Conservation (phyloP, 306 rosid genomes). For the Echinosophora koreensis region DNA sequence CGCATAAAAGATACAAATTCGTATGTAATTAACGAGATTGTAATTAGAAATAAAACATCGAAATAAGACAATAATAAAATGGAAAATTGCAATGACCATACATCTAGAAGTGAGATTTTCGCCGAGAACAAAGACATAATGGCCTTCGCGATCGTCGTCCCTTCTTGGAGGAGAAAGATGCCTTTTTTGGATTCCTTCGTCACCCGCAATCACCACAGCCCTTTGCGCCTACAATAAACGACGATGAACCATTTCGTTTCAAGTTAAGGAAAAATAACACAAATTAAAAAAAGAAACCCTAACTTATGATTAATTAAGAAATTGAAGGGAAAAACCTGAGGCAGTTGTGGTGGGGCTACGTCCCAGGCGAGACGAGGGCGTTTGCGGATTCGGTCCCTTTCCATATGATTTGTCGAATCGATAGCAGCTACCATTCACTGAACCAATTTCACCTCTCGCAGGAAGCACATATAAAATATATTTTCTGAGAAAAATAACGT, state of each 20-base stretch:
- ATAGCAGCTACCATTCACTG: conserved; percentile 47
- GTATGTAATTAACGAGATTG: background rate
- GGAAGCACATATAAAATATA: no score
- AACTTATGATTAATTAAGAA: conserved; percentile 29
- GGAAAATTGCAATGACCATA: conserved; percentile 33
- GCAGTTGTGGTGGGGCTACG: conserved; percentile 63
- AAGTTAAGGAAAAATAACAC: background rate
- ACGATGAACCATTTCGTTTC: conserved; percentile 10
- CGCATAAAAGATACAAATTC: background rate
- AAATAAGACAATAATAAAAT: background rate
- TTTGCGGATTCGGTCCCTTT: conserved; percentile 72
- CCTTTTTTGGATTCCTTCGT: conserved; percentile 57
- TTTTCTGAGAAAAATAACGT: no score
- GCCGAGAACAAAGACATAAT: conserved; percentile 84
- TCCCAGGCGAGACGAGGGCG: conserved; percentile 91
- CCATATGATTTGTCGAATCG: conserved; percentile 47
- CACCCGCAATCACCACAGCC: conserved; percentile 47
- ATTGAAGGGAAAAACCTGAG: conserved; percentile 59
- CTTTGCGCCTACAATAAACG: conserved; percentile 60
- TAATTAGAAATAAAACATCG: background rate
- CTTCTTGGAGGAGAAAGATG: conserved; percentile 84
- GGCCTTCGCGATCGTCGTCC: conserved; percentile 96
- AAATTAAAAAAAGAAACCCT: conserved; percentile 41
- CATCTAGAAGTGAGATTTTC: conserved; percentile 98
- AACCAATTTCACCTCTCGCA: background rate